A percentile compares a stretch with the other conserved stretches of the same genome.
Evolutionary conservation across 1,284 basidiomycete species (phyloP).

Genomic region (Malassezia equina): DNA sequence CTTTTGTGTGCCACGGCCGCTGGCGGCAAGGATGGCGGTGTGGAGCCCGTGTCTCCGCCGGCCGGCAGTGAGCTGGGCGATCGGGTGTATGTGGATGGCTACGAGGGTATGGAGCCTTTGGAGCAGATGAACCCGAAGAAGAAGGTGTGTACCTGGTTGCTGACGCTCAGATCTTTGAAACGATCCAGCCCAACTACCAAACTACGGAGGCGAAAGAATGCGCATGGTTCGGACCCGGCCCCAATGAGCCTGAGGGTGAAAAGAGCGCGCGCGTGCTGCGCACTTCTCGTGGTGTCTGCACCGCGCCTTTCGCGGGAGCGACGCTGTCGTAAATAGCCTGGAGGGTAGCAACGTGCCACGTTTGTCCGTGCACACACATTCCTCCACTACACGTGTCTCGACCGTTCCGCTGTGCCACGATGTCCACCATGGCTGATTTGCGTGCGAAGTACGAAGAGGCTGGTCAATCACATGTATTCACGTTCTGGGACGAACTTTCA

Average conservation of each 20-base stretch:
- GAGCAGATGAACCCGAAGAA: constrained; percentile 47
- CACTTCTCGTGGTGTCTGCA: constrained; percentile 34
- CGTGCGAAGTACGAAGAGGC: constrained; percentile 54
- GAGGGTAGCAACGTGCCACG: not conserved
- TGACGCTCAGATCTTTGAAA: constrained; percentile 38
- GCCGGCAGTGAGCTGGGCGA: constrained; percentile 38
- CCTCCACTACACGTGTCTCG: not conserved
- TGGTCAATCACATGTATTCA: constrained; percentile 76
- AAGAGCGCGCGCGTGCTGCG: constrained; percentile 34
- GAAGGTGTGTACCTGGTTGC: constrained; percentile 27
- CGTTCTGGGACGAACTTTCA: constrained; percentile 70
- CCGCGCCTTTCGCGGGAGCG: constrained; percentile 35
- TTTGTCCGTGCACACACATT: not conserved
- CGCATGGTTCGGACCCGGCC: constrained; percentile 41
- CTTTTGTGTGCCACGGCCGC: constrained; percentile 41
- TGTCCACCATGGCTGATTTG: constrained; percentile 16
- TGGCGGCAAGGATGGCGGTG: constrained; percentile 43
- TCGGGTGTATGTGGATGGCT: constrained; percentile 44
- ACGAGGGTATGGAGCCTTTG: constrained; percentile 38
- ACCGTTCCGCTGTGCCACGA: constrained; percentile 2
- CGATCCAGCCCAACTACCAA: constrained; percentile 44
- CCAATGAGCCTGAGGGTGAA: constrained; percentile 34
- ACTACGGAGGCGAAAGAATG: constrained; percentile 30
- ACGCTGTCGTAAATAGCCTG: constrained; percentile 26
- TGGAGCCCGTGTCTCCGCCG: constrained; percentile 43